phyloP scores from a whole-genome alignment of 208 protist species.

The Crithidia sp. region DNA sequence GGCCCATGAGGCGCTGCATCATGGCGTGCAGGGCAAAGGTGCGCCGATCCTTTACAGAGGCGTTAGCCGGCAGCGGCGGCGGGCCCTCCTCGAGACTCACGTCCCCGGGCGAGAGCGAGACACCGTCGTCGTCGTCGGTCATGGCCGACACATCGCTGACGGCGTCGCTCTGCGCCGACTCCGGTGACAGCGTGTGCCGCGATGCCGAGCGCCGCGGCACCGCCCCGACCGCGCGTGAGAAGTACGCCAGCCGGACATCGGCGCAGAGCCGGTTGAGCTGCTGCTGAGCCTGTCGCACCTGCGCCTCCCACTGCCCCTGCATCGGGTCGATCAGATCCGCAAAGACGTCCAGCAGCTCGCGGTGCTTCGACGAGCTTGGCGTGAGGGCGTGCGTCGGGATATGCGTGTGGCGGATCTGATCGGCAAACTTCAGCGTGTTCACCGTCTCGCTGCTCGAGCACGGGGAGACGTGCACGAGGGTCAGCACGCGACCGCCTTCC shows the following conservation, averaged over 20 bases:
- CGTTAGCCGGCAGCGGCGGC: conserved; percentile 18
- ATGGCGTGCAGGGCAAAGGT: conserved; percentile 40
- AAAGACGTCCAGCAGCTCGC: conserved; percentile 71
- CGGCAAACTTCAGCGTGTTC: conserved; percentile 82
- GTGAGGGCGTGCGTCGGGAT: conserved; percentile 69
- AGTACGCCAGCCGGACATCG: conserved; percentile 75
- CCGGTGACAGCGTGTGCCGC: conserved; percentile 1
- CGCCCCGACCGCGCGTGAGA: conserved; percentile 32
- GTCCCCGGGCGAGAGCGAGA: conserved; percentile 28
- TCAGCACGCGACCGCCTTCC: conserved; percentile 77
- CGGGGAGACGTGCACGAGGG: conserved; percentile 83
- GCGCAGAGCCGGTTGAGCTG: conserved; percentile 72
- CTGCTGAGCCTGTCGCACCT: conserved; percentile 40
- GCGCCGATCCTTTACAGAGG: conserved; percentile 27
- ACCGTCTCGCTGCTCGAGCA: conserved; percentile 70
- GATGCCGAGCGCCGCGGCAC: neutral
- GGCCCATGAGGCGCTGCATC: conserved; percentile 36
- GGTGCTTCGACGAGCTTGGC: conserved; percentile 43
- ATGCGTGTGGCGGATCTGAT: conserved; percentile 81
- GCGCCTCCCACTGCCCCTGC: conserved; percentile 53
- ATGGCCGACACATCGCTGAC: conserved; percentile 31
- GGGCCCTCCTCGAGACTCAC: conserved; percentile 28
- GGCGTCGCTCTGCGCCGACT: conserved; percentile 23
- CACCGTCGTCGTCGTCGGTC: conserved; percentile 21
- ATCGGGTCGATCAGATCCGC: conserved; percentile 79